phyloP scores from a whole-genome alignment of 768 basidiomycete species.

The Lentinula aciculospora region DNA sequence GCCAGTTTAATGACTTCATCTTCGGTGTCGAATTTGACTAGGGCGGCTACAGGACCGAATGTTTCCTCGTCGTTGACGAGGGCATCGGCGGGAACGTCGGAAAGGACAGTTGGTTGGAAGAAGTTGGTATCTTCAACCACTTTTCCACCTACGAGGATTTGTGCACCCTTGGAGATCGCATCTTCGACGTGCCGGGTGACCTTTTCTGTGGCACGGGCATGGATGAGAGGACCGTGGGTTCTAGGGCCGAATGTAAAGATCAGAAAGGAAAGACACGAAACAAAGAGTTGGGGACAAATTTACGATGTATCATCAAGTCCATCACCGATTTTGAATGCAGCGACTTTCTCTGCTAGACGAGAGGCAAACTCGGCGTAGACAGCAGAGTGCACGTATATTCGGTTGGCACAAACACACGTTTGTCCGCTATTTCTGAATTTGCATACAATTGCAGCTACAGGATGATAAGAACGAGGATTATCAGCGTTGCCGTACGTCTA shows the following conservation, averaged over 20 bases:
- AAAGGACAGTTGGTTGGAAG: conserved; percentile 85
- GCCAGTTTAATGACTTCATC: conserved; percentile 86
- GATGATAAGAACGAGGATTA: too few relatives aligned
- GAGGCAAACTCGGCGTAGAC: conserved; percentile 93
- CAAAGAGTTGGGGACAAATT: conserved; percentile 19
- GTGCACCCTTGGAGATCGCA: conserved; percentile 80
- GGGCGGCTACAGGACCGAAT: conserved; percentile 86
- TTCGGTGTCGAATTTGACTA: conserved; percentile 90
- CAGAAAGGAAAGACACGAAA: background rate
- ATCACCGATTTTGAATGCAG: conserved; percentile 81
- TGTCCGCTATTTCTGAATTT: conserved; percentile 83
- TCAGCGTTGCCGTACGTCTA: background rate
- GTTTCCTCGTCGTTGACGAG: conserved; percentile 81
- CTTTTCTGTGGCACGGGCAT: conserved; percentile 79
- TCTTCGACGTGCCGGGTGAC: conserved; percentile 84
- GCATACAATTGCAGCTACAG: conserved; percentile 58
- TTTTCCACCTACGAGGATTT: conserved; percentile 87
- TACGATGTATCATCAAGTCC: conserved; percentile 77
- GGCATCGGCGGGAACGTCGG: conserved; percentile 70
- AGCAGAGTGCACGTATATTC: conserved; percentile 88
- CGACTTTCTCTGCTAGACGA: conserved; percentile 77
- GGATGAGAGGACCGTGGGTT: conserved; percentile 95
- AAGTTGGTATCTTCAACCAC: conserved; percentile 54
- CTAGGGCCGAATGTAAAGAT: conserved; percentile 26
- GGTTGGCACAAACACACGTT: conserved; percentile 84